Evolutionary conservation across 352 stramenopile species (phyloP).

Genomic region (Phytophthora capsici): DNA sequence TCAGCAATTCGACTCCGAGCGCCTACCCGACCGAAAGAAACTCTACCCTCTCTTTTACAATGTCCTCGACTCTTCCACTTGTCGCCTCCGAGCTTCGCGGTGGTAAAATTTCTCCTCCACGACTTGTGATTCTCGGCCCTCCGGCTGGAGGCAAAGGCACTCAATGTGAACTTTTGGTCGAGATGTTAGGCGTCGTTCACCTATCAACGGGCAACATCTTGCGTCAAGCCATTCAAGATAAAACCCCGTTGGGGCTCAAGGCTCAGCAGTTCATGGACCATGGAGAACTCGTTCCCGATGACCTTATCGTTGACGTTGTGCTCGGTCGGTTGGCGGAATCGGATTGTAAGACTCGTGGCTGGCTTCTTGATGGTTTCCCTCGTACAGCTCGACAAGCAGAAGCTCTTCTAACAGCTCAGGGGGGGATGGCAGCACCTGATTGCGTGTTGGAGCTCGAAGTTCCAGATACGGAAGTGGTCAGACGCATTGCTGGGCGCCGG

Average conservation of each 20-base stretch:
- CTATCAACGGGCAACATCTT: constrained; percentile 94
- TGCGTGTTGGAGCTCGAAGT: constrained; percentile 94
- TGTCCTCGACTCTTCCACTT: neutral
- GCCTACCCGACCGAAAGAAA: neutral
- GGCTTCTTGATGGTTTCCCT: constrained; percentile 95
- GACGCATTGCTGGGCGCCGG: constrained; percentile 95
- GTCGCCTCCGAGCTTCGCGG: neutral
- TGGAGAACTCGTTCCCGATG: constrained; percentile 90
- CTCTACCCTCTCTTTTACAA: constrained; percentile 4
- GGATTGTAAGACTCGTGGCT: constrained; percentile 88
- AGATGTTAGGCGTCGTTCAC: constrained; percentile 91
- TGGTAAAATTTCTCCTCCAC: constrained; percentile 28
- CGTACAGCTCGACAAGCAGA: constrained; percentile 87
- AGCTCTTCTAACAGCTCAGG: constrained; percentile 61
- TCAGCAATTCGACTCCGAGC: constrained; percentile 21
- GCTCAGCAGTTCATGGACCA: constrained; percentile 91
- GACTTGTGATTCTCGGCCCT: constrained; percentile 90
- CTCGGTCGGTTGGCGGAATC: constrained; percentile 74
- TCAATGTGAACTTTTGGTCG: constrained; percentile 91
- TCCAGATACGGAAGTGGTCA: constrained; percentile 93
- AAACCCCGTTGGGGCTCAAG: constrained; percentile 57
- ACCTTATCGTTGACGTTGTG: constrained; percentile 91
- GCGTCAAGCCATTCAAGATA: constrained; percentile 82
- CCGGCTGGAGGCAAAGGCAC: constrained; percentile 95
- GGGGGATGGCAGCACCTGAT: constrained; percentile 75